Percentiles rank a stretch among this genome's conserved stretches.
Conservation (phyloP, 164 flowering plant species). For the Vitis vinifera region ASM3070453v1 NC_081818.1:28961501-28962000, state of each 20-base stretch:
- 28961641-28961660: neutral
- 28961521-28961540: constrained; percentile 86
- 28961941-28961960: too few species aligned
- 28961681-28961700: neutral
- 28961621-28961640: neutral
- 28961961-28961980: too few species aligned
- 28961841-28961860: too few species aligned
- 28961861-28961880: too few species aligned
- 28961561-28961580: constrained; percentile 86
- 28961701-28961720: neutral
- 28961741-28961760: neutral
- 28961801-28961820: too few species aligned
- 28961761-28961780: neutral
- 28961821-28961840: too few species aligned
- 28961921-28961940: too few species aligned
- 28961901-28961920: too few species aligned
- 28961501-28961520: constrained; percentile 97
- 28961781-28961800: too few species aligned
- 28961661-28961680: neutral
- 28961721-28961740: neutral
- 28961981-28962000: neutral
- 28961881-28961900: too few species aligned
- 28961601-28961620: constrained; percentile 35
- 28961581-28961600: constrained; percentile 93
- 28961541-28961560: constrained; percentile 89